A percentile compares a stretch with the other conserved stretches of the same genome.
Conservation (phyloP, 306 rosid genomes). For the Quercus mongolica region DNA sequence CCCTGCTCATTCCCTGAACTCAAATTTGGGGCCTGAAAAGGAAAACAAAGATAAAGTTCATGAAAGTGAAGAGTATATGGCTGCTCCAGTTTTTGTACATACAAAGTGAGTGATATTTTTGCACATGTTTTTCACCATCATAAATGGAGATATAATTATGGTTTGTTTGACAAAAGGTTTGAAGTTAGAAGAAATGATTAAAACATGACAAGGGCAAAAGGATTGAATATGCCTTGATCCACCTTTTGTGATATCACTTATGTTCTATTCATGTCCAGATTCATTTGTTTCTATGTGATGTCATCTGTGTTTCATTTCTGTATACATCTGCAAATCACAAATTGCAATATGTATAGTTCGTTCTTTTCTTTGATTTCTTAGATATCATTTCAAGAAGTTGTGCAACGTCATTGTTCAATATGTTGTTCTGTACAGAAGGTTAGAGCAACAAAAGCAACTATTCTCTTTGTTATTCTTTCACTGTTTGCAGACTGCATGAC, state of each 20-base stretch:
- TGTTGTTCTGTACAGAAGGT: not conserved
- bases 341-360: not conserved
- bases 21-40: slow-evolving; percentile 52
- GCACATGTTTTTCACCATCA: not conserved
- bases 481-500: slow-evolving; percentile 49
- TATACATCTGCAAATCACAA: not conserved
- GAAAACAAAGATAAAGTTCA: slow-evolving; percentile 41
- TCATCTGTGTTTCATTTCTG: not conserved
- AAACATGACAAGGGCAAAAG: not conserved
- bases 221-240: not conserved
- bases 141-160: no score
- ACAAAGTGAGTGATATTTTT: slow-evolving; percentile 55
- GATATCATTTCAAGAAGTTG: not conserved
- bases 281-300: not conserved
- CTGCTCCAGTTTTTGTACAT: slow-evolving; percentile 77
- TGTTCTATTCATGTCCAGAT: not conserved
- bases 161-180: not conserved
- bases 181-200: not conserved
- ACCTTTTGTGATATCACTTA: not conserved
- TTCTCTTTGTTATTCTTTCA: slow-evolving; percentile 7
- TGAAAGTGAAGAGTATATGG: slow-evolving; percentile 57
- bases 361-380: no score
- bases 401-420: not conserved
- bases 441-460: not conserved
- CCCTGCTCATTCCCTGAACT: slow-evolving; percentile 52